These are phyloP conservation scores for Tylopilus intermedius DNA, from an alignment of 768 basidiomycete species.

Conservation along the genomic window DNA sequence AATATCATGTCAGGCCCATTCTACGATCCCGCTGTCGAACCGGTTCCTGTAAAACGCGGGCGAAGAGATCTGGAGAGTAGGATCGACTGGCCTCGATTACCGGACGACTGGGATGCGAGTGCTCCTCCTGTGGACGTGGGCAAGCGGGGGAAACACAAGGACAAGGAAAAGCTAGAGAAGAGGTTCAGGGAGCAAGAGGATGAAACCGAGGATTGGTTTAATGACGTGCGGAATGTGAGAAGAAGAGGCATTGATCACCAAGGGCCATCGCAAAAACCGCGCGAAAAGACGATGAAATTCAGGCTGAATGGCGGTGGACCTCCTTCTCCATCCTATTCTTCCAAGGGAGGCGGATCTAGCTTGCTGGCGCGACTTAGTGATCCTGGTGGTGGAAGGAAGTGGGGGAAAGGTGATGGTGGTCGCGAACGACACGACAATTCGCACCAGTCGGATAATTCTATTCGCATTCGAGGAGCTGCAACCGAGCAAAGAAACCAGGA, in stretches of 20 bases:
- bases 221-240: slow-evolving; percentile 30
- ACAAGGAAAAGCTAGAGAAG: slow-evolving; percentile 50
- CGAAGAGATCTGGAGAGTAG: slow-evolving; percentile 33
- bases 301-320: slow-evolving; percentile 31
- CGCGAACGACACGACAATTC: slow-evolving; percentile 6
- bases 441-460: slow-evolving; percentile 2
- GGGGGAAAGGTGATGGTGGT: slow-evolving; percentile 2
- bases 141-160: slow-evolving; percentile 56
- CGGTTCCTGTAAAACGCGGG: slow-evolving; percentile 29
- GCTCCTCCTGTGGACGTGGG: slow-evolving; percentile 61
- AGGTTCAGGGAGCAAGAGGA: slow-evolving; percentile 49
- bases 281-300: slow-evolving; percentile 35
- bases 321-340: slow-evolving; percentile 14
- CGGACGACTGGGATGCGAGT: slow-evolving; percentile 43
- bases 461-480: slow-evolving; percentile 32
- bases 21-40: slow-evolving; percentile 39
- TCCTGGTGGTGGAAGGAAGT: slow-evolving; percentile 3
- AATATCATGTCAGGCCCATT: slow-evolving; percentile 67
- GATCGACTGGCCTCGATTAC: slow-evolving; percentile 28
- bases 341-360: slow-evolving; percentile 21
- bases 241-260: slow-evolving; percentile 23
- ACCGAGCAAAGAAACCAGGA: slow-evolving; percentile 12
- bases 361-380: slow-evolving; percentile 35
- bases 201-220: slow-evolving; percentile 68
- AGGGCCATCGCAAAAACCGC: slow-evolving; percentile 6